Conservation (phyloP, 2,329 filamentous ascomycete genomes). For the Colletotrichum caudatum region DNA sequence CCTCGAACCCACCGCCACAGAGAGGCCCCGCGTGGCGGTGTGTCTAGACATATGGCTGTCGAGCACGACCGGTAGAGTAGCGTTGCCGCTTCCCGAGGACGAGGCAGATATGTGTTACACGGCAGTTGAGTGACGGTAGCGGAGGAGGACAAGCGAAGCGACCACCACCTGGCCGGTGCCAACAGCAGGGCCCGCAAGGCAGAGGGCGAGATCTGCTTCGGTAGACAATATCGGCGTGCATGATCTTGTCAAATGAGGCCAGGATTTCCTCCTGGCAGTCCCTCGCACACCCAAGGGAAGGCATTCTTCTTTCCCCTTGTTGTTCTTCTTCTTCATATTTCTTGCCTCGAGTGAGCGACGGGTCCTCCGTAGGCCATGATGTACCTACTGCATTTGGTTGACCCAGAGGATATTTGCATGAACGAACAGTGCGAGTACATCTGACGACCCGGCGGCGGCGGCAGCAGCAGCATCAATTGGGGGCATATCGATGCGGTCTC, state of each 20-base stretch:
- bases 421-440: no score
- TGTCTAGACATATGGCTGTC: not conserved
- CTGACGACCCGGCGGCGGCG: not conserved
- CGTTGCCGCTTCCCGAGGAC: slow-evolving; percentile 12
- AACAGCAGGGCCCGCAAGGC: not conserved
- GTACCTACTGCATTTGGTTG: not conserved
- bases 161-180: not conserved
- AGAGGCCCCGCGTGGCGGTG: not conserved
- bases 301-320: not conserved
- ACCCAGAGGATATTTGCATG: not conserved
- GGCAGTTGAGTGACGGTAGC: slow-evolving; percentile 12
- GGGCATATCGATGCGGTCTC: not conserved
- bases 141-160: not conserved
- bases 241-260: slow-evolving; percentile 38
- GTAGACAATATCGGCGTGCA: slow-evolving; percentile 28
- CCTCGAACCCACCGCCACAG: not conserved
- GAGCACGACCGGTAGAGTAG: slow-evolving; percentile 2
- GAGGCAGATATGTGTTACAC: slow-evolving; percentile 21
- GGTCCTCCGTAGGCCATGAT: not conserved
- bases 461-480: not conserved
- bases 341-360: not conserved
- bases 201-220: slow-evolving; percentile 34
- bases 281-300: not conserved
- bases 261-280: not conserved
- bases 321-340: not conserved